Evolutionary conservation across 495 filamentous ascomycete species (phyloP), one percentile per base, ranked within the genome.

Genomic region (Jackrogersella multiformis): DNA sequence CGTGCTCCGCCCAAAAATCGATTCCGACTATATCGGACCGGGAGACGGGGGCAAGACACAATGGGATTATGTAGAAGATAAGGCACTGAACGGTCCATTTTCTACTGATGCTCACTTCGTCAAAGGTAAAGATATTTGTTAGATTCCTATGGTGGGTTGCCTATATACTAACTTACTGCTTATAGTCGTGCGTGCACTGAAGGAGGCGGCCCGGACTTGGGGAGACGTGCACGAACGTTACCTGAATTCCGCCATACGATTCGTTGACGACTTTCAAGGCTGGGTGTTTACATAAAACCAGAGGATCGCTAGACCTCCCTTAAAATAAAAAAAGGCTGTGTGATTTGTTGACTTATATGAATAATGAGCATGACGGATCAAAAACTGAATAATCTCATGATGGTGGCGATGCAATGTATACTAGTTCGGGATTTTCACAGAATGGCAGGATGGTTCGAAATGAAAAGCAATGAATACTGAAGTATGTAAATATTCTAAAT

Each of bases 41-140:
- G 85, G 83, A 46, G 86, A 92, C 35, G 61, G 88, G 5, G 77
- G 83, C 20, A 87, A 85, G 0, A 87, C 86, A 71, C 81, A 86
- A 49, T 97, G 95, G 95, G 83, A 84, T 15, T 93, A 89, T 80
- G 88, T 92, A 1, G 84, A 87, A 12, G 72, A 89, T 38, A 81
- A 85, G 75, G 91, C 90, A 38, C 70, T 95, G 6, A 88, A 85
- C 23, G 88, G 87, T 9, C 72, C 83, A 42, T 84, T 86, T 73
- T 78, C 85, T 4, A 86, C 85, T 0, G 92, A 97, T 80, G 85
- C 90, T 21, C 91, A 95, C 77, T 96, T 85, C 74, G 90, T 96
- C 9, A 94, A 95, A 76, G 85, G 85, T 85, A 64, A 60, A 76
- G 72, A 13, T 32, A 9, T 34, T 46, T 56, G 10, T 23, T 28